These are phyloP conservation scores for Leptographium lundbergii DNA, from an alignment of 2,329 filamentous ascomycete genomes.

Conservation along the genomic window DNA sequence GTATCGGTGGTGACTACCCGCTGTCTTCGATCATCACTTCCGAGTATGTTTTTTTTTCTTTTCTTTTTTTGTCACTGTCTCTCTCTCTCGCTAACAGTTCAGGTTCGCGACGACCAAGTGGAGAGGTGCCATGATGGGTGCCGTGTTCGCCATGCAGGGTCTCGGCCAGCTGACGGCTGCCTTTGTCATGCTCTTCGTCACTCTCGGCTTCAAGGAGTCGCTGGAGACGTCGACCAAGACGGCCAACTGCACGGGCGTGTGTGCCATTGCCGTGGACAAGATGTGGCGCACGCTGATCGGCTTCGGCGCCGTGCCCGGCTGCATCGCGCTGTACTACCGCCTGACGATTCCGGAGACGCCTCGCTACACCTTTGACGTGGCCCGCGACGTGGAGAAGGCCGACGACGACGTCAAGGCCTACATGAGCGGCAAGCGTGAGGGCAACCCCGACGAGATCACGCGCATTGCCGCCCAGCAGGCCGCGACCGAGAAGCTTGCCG, in stretches of 20 bases:
- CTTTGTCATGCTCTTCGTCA: slow-evolving; percentile 64
- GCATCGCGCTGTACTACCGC: slow-evolving; percentile 66
- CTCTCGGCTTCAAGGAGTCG: slow-evolving; percentile 55
- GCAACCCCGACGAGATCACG: slow-evolving; percentile 51
- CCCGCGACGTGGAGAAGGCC: slow-evolving; percentile 61
- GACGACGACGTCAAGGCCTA: slow-evolving; percentile 65
- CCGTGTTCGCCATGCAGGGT: slow-evolving; percentile 81
- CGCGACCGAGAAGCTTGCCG: slow-evolving; percentile 39
- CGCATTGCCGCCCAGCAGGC: slow-evolving; percentile 46
- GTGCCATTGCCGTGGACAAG: slow-evolving; percentile 63
- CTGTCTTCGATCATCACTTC: slow-evolving; percentile 75
- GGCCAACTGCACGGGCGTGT: slow-evolving; percentile 48
- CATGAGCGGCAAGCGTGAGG: slow-evolving; percentile 49
- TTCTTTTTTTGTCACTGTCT: background rate
- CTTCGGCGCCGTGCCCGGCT: slow-evolving; percentile 68
- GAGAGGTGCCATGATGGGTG: slow-evolving; percentile 77
- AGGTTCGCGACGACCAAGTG: slow-evolving; percentile 70
- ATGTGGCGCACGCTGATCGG: slow-evolving; percentile 79
- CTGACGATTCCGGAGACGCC: slow-evolving; percentile 79
- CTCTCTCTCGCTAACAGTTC: background rate
- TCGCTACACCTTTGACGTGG: slow-evolving; percentile 76
- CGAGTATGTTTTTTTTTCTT: slow-evolving; percentile 29
- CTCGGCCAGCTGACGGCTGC: slow-evolving; percentile 67
- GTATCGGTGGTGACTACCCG: slow-evolving; percentile 69
- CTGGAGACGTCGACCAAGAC: slow-evolving; percentile 38